Conservation (phyloP, 306 rosid species). For the Quillaja saponaria region DNA sequence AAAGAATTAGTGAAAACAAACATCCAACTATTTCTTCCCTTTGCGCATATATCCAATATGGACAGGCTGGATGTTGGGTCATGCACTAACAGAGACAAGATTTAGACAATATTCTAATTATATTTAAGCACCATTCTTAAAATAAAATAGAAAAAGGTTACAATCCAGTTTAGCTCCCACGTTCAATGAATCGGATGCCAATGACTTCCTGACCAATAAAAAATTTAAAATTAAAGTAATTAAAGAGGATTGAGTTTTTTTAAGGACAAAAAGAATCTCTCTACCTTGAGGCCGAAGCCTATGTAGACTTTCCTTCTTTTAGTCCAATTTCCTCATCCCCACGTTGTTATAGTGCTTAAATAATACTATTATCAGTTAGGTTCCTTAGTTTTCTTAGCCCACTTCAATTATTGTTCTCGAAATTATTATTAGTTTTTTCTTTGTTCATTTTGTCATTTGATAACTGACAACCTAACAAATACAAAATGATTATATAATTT, state of each 20-base stretch:
- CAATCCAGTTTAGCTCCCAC: constrained; percentile 39
- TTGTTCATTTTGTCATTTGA: constrained; percentile 23
- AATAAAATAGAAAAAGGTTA: constrained; percentile 20
- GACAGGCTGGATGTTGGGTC: no score
- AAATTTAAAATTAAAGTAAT: constrained; percentile 19
- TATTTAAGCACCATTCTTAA: not conserved
- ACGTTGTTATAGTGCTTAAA: constrained; percentile 34
- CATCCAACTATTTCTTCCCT: no score
- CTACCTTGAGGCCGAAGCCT: constrained; percentile 35
- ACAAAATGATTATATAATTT: constrained; percentile 32
- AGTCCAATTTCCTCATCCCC: constrained; percentile 52
- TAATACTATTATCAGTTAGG: not conserved
- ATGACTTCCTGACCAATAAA: constrained; percentile 46
- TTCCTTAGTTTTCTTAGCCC: constrained; percentile 5
- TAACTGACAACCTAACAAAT: constrained; percentile 26
- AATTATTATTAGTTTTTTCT: constrained; percentile 25
- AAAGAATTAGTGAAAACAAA: no score
- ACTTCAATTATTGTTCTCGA: constrained; percentile 48
- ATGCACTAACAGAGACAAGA: no score
- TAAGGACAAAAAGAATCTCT: constrained; percentile 47
- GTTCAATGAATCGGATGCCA: constrained; percentile 56
- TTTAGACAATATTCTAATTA: no score
- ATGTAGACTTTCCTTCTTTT: constrained; percentile 54
- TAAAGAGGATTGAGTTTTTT: constrained; percentile 16
- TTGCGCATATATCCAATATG: no score